Evolutionary conservation across 2,329 filamentous ascomycete genomes (phyloP).

Genomic region (Pestalotiopsis fici): DNA sequence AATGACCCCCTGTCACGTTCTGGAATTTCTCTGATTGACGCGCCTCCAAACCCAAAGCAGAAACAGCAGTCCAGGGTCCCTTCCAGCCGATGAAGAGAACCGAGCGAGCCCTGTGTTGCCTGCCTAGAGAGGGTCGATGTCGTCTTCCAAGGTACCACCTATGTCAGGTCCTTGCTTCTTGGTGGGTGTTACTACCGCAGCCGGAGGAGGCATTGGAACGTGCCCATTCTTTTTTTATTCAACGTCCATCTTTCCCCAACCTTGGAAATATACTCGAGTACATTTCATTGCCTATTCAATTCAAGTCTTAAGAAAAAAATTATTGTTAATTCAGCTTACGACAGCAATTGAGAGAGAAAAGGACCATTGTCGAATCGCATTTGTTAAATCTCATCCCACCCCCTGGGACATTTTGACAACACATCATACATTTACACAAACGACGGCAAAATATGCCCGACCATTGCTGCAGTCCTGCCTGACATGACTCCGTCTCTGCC

Average conservation of each 20-base stretch:
- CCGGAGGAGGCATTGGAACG: background rate
- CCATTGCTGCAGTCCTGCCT: conserved; percentile 47
- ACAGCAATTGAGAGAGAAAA: conserved; percentile 6
- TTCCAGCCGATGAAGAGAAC: background rate
- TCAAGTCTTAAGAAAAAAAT: background rate
- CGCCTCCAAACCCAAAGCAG: conserved; percentile 9
- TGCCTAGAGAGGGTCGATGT: background rate
- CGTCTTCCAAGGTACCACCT: background rate
- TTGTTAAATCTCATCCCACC: conserved; percentile 13
- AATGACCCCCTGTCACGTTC: background rate
- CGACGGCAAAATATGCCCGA: conserved; percentile 34
- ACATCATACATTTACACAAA: conserved; percentile 40
- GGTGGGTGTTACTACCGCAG: background rate
- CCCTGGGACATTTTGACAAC: conserved; percentile 46
- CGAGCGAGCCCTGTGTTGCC: background rate
- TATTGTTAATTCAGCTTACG: conserved; percentile 1
- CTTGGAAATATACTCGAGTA: background rate
- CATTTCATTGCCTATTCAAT: background rate
- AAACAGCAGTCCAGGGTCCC: background rate
- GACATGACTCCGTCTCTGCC: conserved; percentile 30
- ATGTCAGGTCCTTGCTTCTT: background rate
- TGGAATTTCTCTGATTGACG: conserved; percentile 4
- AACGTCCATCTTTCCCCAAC: background rate
- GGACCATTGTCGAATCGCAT: conserved; percentile 11
- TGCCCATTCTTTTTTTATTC: background rate